Evolutionary conservation across 306 rosid species (phyloP).

Genomic region (Fagus crenata): DNA sequence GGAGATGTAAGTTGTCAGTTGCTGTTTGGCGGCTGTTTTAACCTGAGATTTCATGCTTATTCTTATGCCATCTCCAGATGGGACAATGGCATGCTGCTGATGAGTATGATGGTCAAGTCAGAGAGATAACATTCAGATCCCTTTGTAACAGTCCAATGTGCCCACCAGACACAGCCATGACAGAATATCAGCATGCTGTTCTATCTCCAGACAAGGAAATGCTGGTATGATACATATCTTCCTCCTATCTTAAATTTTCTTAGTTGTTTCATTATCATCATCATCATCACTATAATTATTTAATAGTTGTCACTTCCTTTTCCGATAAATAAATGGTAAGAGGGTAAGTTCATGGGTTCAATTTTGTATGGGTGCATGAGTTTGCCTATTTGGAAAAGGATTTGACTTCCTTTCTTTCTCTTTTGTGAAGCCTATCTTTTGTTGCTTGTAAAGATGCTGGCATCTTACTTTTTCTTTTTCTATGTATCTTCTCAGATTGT

Average conservation of each 20-base stretch:
- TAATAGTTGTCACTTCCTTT: not conserved
- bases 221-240: slow-evolving; percentile 56
- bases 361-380: not conserved
- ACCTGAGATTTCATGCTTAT: slow-evolving; percentile 19
- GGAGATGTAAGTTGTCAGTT: not conserved
- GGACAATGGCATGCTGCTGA: slow-evolving; percentile 96
- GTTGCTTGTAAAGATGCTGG: slow-evolving; percentile 2
- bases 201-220: slow-evolving; percentile 67
- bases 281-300: too few species aligned
- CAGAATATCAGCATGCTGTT: slow-evolving; percentile 92
- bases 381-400: not conserved
- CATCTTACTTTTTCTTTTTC: not conserved
- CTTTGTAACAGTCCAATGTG: slow-evolving; percentile 98
- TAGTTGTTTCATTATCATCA: too few species aligned
- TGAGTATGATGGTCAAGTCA: slow-evolving; percentile 90
- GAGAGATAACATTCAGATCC: slow-evolving; percentile 85
- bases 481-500: not conserved
- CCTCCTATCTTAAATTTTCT: slow-evolving; percentile 10
- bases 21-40: slow-evolving; percentile 5
- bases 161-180: slow-evolving; percentile 98
- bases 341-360: not conserved
- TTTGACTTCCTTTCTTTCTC: not conserved
- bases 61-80: slow-evolving; percentile 58
- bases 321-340: not conserved
- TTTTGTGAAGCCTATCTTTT: not conserved